Evolutionary conservation across 352 stramenopile species (phyloP).

Genomic region (Sclerospora graminicola): DNA sequence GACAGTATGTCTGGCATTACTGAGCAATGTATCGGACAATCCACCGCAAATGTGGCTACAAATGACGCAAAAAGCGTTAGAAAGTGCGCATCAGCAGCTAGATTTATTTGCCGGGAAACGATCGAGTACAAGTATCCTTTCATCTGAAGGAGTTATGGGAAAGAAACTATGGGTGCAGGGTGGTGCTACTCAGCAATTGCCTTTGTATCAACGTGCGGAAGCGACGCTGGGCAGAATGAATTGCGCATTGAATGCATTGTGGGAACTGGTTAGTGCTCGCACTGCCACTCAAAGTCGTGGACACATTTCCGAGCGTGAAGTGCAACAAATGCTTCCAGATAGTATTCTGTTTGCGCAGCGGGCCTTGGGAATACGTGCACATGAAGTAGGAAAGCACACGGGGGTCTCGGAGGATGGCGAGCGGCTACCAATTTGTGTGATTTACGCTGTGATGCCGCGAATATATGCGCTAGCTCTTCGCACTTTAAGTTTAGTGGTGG

Average conservation of each 20-base stretch:
- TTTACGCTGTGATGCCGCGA: constrained; percentile 55
- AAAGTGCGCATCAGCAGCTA: constrained; percentile 53
- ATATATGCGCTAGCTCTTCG: constrained; percentile 41
- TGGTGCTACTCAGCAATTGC: constrained; percentile 20
- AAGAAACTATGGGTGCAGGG: constrained; percentile 59
- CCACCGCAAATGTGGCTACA: constrained; percentile 52
- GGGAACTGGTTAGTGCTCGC: constrained; percentile 33
- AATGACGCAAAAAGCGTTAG: constrained; percentile 46
- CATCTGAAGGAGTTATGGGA: constrained; percentile 19
- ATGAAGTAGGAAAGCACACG: constrained; percentile 74
- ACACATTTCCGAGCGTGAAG: constrained; percentile 63
- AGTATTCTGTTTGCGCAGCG: constrained; percentile 46
- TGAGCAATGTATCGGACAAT: constrained; percentile 58
- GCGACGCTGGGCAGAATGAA: constrained; percentile 29
- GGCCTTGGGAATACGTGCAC: constrained; percentile 45
- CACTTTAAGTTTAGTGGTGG: constrained; percentile 29
- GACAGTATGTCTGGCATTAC: constrained; percentile 31
- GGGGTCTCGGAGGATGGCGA: constrained; percentile 70
- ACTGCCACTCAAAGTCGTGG: constrained; percentile 12
- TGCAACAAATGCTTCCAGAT: constrained; percentile 49
- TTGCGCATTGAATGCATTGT: constrained; percentile 27
- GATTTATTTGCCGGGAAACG: constrained; percentile 57
- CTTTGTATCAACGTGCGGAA: constrained; percentile 52
- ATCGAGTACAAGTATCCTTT: not conserved
- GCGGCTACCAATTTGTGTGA: constrained; percentile 55